Evolutionary conservation across 139 green algal genomes (phyloP), one percentile per base, ranked within the genome.

Genomic region (Volvox reticuliferus): DNA sequence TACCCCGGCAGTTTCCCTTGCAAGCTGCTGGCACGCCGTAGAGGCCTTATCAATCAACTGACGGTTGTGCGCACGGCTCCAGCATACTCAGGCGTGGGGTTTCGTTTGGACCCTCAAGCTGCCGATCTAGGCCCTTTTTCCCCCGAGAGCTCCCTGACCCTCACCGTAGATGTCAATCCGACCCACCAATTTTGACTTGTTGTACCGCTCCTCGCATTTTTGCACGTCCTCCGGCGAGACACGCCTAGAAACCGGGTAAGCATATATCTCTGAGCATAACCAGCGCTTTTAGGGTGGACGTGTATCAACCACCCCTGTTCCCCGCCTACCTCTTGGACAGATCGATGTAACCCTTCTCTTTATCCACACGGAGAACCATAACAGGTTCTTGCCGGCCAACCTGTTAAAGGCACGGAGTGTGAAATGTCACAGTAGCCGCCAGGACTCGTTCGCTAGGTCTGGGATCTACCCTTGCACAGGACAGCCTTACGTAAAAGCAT

Each of bases 311-410:
- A 9, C 44, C 44, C 44, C 44, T 55, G 44, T 55, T 55, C 5
- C 44, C 44, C 5, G 12, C 79, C 9, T 44, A 96, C 95, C 98
- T 93, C 92, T 99, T 99, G 62, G 98, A 99, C 32, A 99, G 91
- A 88, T 99, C 98, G 82, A 99, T 99, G 96, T 99, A 99, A 0
- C 98, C 98, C 94, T 99, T 99, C 88, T 99, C 98, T 88, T 99
- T 98, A 94, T 99, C 98, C 87, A 99, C 98, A 93, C 98, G 97
- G 69, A 99, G 96, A 85, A 99, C 98, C 98, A 99, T 99, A n/a
- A 99, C 98, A 0, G 98, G 98, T 91, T 99, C 98, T 94, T 99
- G 97, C 28, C 98, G 92, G 17, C 98, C 98, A 26, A 99, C 97
- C 96, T 98, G 93, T 33, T 30, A 73, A 24, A 36, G 78, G 16